Percentiles rank a stretch among this genome's conserved stretches.
Conservation (phyloP, 169 alveolate species). For the Miamiensis avidus region DNA sequence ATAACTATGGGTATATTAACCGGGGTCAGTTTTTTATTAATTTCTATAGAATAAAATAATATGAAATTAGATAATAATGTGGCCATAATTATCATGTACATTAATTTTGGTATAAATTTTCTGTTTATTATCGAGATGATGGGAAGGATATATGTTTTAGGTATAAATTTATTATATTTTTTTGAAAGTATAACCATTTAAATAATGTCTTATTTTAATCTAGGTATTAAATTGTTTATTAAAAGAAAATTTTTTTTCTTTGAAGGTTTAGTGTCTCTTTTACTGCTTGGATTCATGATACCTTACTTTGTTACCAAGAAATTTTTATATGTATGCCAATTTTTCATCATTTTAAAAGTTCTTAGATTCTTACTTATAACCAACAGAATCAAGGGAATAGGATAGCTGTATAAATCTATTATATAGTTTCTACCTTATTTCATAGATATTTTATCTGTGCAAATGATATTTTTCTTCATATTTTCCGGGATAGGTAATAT, state of each 20-base stretch:
- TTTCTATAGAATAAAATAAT: background rate
- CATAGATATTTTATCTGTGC: background rate
- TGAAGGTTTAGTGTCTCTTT: background rate
- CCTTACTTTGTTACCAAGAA: background rate
- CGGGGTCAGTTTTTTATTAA: background rate
- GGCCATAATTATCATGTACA: too few species aligned
- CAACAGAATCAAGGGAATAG: background rate
- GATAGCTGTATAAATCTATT: background rate
- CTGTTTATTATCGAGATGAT: too few species aligned
- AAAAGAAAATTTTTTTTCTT: too few species aligned
- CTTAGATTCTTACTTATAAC: background rate
- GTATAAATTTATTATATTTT: background rate
- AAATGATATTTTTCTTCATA: background rate
- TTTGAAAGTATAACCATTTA: too few species aligned
- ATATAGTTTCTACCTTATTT: background rate
- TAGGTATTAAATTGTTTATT: background rate
- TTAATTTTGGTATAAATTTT: too few species aligned
- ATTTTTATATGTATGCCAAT: background rate
- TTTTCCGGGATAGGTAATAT: background rate
- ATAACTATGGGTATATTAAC: background rate
- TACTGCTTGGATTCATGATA: background rate
- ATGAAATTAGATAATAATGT: too few species aligned
- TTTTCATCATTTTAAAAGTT: too few species aligned
- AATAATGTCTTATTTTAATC: too few species aligned
- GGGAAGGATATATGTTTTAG: too few species aligned